Evolutionary conservation across 176 grass and related monocot species (phyloP), one percentile per base, ranked within the genome.

Genomic region (Phoenix roebelenii): DNA sequence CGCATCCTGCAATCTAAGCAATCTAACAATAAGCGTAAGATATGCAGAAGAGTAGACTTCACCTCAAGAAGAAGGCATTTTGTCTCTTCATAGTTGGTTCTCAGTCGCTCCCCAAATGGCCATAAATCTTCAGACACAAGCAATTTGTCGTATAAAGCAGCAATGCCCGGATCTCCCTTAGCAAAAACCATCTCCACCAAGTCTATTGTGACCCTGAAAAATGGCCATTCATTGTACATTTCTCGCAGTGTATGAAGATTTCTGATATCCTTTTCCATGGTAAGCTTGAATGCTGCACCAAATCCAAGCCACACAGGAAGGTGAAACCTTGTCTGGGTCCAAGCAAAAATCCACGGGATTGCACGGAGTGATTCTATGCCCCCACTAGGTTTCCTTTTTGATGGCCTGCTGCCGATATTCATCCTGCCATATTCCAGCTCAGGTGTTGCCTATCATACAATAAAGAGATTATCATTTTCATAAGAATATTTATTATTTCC

Each of bases 121-220:
- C 73, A 73, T 70, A 98, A 60, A 66, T 88, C 93, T 5, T 85
- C 78, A 22, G 82, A 65, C 55, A 98, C 93, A 50, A 98, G 74
- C 73, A 98, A 61, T 78, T 85, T 98, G 74, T 98, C 93, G 29
- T 98, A 98, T 7, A 98, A 64, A 57, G 88, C 72, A 55, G 93
- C 87, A 50, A 98, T 98, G 25, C 84, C 88, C 4, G 93, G 93
- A 80, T 98, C 87, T 78, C 93, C 93, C 74, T 98, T 98, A 56
- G 93, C 93, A 18, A 98, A 98, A 79, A 98, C 93, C 93, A 98
- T 98, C 79, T 98, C 93, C 74, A 98, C 69, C 71, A 98, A 83
- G 70, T 98, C 93, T 61, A 98, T 63, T 50, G 93, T 98, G 71
- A 98, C 93, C 81, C 93, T 89, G 71, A 98, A 92, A 74, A 98